phyloP scores from a whole-genome alignment of 169 alveolate genomes.

The Neospora caninum region DNA sequence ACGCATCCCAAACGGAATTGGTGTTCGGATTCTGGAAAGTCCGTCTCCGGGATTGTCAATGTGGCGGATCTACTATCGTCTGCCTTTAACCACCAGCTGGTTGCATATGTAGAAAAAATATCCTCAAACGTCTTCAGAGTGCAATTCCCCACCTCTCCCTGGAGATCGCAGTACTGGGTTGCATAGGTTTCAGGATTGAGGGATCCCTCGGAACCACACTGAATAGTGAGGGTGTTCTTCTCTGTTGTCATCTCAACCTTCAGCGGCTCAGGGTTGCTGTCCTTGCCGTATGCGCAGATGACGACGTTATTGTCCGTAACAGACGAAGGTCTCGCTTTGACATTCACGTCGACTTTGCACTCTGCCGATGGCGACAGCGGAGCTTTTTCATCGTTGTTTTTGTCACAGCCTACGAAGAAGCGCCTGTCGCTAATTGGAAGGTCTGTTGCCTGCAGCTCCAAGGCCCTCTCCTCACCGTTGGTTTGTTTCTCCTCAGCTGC shows the following conservation, averaged over 20 bases:
- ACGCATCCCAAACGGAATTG: background rate
- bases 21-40: background rate
- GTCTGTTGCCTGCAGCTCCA: background rate
- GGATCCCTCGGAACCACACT: background rate
- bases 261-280: constrained; percentile 3
- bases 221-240: background rate
- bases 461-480: background rate
- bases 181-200: background rate
- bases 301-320: background rate
- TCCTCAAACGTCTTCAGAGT: background rate
- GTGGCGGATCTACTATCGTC: background rate
- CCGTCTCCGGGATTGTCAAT: background rate
- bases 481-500: background rate
- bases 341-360: background rate
- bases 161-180: background rate
- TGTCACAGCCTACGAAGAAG: constrained; percentile 15
- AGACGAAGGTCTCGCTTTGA: constrained; percentile 18
- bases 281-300: background rate
- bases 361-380: background rate
- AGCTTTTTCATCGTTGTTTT: background rate
- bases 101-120: background rate
- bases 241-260: background rate
- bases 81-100: background rate
- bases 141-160: background rate
- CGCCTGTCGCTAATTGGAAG: background rate